Base-by-base conservation (phyloP, 2,329 filamentous ascomycete species). In the Aspergillus caelatus region DNA sequence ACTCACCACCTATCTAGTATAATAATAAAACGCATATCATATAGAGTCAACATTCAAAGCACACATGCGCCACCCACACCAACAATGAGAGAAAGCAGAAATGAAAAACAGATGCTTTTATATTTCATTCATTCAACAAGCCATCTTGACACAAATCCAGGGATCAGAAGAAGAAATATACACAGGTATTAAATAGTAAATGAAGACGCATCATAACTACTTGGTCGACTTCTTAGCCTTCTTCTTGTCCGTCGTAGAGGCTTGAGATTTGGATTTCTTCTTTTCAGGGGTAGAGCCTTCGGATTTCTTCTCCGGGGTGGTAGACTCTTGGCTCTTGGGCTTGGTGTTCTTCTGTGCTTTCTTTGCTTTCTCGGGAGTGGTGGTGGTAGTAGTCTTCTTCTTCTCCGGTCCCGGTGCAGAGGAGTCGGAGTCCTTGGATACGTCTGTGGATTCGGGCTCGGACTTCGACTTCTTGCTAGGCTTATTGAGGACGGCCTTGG, bases 401-500 rank as follows among this genome's bases (percentile, higher is more conserved):
- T 65, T 65, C 39, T 67, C 66, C 0, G 61, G 55, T 43, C 67
- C 67, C 8, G 41, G 62, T n/a, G 69, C 65, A 46, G 72, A 67
- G 50, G 72, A 68, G 58, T 68, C 63, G 19, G 48, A 52, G 8
- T 71, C 65, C 61, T 71, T 69, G 16, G 61, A 50, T 45, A 41
- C 34, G 4, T 55, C 32, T 39, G 30, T 26, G 16, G 64, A 55
- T 32, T 70, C 64, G 1, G 63, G 63, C 66, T 74, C 64, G 2
- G 63, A 64, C 67, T 74, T 74, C 57, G 52, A 58, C 60, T 72
- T 75, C 67, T 76, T 74, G 32, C 76, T 74, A 23, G 76, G 72
- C 64, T 77, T 78, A 59, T 76, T 76, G 61, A 78, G 78, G 30
- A 85, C 79, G 39, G 85, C 88, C 73, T 86, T 88, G 1, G 91